Base-by-base conservation (phyloP, 1,139 yeast genomes). In the Pichia sp. region DNA sequence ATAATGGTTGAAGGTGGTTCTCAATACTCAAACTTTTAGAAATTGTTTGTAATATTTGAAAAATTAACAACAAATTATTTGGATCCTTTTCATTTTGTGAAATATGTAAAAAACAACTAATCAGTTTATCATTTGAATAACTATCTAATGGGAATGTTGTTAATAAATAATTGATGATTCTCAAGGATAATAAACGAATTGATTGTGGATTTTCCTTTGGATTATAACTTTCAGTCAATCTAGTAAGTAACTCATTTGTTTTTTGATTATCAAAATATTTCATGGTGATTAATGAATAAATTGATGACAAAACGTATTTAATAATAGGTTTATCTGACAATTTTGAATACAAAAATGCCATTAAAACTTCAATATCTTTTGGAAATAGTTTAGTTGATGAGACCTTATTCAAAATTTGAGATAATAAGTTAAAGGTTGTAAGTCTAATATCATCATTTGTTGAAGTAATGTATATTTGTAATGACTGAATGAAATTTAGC, bases 31-130 rank as follows among this genome's bases (percentile, higher is more conserved):
- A 74, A 11, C 60, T 59, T 10, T 69, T 59, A 30, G 85, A 75
- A 29, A 93, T 78, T 5, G 53, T 53, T 14, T 69, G 61, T 60
- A 85, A 81, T 49, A 89, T 67, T 5, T 73, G 68, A 62, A 93
- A 90, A 0, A 96, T 87, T 1, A 77, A 57, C 60, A 93, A 68
- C 57, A 93, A 73, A 65, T 95, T 93, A 53, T 89, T 74, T 4
- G 99, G 99, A 67, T 93, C 99, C 63, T 93, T 95, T 64, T 93
- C 99, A 30, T 96, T 96, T 13, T 80, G 74, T 5, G 96, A 87
- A 45, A 89, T 65, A 54, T 81, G 81, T 39, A 87, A 67, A 60
- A 85, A 90, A 0, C 84, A 68, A 50, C 75, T 67, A 36, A 87
- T 73, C 53, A 76, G 81, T 16, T 42, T 27, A 11, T 50, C 54